Conservation (phyloP, 495 filamentous ascomycete species). For the Neurospora sp. region DNA sequence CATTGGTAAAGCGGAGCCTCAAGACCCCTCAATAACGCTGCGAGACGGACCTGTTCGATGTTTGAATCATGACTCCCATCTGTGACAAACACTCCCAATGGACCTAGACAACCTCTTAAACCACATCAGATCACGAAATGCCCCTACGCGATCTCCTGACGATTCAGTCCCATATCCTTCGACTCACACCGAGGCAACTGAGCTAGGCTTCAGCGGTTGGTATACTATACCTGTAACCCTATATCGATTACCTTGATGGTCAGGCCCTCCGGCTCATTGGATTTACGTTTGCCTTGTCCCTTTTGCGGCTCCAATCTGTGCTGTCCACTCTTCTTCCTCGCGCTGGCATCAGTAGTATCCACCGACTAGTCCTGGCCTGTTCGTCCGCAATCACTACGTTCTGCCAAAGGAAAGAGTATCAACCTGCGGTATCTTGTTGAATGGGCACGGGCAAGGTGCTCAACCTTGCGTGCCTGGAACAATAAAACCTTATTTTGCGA, state of each 20-base stretch:
- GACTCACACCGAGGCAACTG: not conserved
- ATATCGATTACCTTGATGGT: not conserved
- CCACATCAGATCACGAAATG: not conserved
- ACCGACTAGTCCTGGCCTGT: not conserved
- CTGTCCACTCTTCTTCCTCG: not conserved
- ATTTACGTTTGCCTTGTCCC: not conserved
- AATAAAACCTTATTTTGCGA: not conserved
- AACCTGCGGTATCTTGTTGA: not conserved
- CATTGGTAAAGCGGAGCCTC: not conserved
- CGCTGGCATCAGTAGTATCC: not conserved
- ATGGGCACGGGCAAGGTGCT: not conserved
- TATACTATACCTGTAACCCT: not conserved
- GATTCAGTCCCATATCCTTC: not conserved
- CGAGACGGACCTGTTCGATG: not conserved
- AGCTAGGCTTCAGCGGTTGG: not conserved
- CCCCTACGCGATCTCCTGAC: not conserved
- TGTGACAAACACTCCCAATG: not conserved
- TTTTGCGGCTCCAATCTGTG: not conserved
- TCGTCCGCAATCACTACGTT: not conserved
- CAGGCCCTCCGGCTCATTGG: not conserved
- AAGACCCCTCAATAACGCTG: not conserved
- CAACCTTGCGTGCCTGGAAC: not conserved
- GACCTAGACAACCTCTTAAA: not conserved
- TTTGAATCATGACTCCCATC: not conserved
- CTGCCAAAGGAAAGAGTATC: not conserved